Base-by-base conservation (phyloP, 768 basidiomycete genomes). In the Leccinum boreale region DNA sequence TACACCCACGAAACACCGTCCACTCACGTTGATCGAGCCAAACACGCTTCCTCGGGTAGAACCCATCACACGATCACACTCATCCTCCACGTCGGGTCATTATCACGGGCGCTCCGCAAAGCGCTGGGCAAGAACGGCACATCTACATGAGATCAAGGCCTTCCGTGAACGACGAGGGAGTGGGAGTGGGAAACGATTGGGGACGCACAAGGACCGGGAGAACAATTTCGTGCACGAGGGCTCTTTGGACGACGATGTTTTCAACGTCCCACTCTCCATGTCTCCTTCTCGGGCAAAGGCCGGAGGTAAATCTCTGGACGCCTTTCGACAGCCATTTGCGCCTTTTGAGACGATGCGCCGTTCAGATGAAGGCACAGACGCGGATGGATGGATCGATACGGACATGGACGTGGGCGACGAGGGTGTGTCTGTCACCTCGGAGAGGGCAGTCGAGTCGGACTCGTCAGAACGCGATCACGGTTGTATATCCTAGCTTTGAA, bases 121-220 rank as follows among this genome's bases (percentile, higher is more conserved):
- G 59, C 78, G 78, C 36, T 85, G 84, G 80, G 87, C 86, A 21
- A 75, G 84, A 36, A 85, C 77, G 0, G 84, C 88, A 3, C 88
- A 90, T 74, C 62, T 89, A 48, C 88, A 90, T 60, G 84, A 87
- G 65, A 81, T 88, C 57, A 79, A 75, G 53, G 46, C 57, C 1
- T 17, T 36, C 10, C 61, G 53, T 3, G 65, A 61, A 50, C 52
- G 61, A 44, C 48, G 59, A 1, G 63, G 60, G 3, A 61, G 60
- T 23, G 56, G 53, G 3, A 36, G 53, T 2, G 58, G 47, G 17
- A 69, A 45, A 28, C 60, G 58, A 0, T n/a, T 44, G 9, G 55
- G 45, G 8, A 35, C 7, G 10, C 10, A 61, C 47, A 58, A 26
- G 36, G 58, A 62, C 5, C 55, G 53, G 35, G 69, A 65, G 35